Evolutionary conservation across 441 rosid species (phyloP).

Genomic region (Jatropha podagrica): DNA sequence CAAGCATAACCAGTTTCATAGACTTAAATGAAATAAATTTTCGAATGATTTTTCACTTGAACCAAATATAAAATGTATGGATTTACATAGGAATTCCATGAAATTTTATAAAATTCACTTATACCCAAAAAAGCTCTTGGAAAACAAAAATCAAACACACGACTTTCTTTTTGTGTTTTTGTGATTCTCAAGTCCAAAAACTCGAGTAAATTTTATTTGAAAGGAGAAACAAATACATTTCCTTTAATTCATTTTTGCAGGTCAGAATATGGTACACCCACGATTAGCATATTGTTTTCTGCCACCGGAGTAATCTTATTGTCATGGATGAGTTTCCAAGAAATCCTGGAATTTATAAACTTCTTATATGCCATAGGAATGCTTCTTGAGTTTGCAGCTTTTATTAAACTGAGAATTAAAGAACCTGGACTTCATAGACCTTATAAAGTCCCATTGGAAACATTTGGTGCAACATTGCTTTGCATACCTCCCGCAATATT

Average conservation of each 20-base stretch:
- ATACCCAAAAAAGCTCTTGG: neutral
- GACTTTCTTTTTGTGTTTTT: neutral
- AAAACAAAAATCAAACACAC: neutral
- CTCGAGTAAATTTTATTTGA: neutral
- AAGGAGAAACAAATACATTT: neutral
- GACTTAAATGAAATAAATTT: no score
- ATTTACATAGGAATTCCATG: no score
- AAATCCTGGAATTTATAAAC: slow-evolving; percentile 80
- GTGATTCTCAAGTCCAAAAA: neutral
- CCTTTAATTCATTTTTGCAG: slow-evolving; percentile 33
- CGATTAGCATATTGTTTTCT: slow-evolving; percentile 76
- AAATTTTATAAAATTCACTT: no score
- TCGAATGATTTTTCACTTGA: no score
- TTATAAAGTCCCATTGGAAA: slow-evolving; percentile 64
- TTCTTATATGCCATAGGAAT: slow-evolving; percentile 79
- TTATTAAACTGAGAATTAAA: slow-evolving; percentile 66
- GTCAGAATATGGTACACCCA: slow-evolving; percentile 90
- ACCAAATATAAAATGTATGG: no score
- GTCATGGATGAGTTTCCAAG: slow-evolving; percentile 95
- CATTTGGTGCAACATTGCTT: slow-evolving; percentile 57
- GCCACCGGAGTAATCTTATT: slow-evolving; percentile 84
- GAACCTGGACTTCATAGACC: slow-evolving; percentile 81
- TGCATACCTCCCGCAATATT: slow-evolving; percentile 71
- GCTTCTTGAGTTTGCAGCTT: slow-evolving; percentile 91
- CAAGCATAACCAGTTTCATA: no score